These are phyloP conservation scores for Lathyrus oleraceus DNA, from an alignment of 306 rosid species.

Conservation along the genomic window DNA sequence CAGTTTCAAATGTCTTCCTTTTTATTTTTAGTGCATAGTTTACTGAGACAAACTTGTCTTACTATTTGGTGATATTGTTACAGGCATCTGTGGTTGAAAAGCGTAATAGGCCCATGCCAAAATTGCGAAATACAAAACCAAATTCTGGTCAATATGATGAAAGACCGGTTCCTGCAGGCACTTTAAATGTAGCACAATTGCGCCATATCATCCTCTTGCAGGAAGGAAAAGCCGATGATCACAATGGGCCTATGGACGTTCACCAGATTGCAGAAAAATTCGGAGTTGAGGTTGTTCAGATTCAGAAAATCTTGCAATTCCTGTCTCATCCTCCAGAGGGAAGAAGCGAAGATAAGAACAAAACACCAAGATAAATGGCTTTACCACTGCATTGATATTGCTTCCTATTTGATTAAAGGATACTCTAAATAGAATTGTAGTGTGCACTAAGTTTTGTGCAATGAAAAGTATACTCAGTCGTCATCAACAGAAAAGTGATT, in stretches of 20 bases:
- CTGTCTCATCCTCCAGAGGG: conserved; percentile 74
- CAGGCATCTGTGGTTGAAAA: conserved; percentile 82
- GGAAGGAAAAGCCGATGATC: conserved; percentile 84
- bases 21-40: not conserved
- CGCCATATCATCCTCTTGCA: conserved; percentile 72
- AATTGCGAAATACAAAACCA: conserved; percentile 63
- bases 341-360: conserved; percentile 42
- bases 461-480: conserved; percentile 13
- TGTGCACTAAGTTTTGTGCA: conserved; percentile 7
- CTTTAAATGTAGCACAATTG: conserved; percentile 75
- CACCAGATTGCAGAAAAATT: conserved; percentile 68
- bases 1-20: conserved; percentile 16
- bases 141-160: conserved; percentile 71
- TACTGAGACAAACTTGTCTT: conserved; percentile 3
- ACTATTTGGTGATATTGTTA: not conserved
- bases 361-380: conserved; percentile 24
- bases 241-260: conserved; percentile 66
- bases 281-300: conserved; percentile 51
- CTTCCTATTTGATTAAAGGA: conserved; percentile 34
- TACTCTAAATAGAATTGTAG: conserved; percentile 25
- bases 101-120: conserved; percentile 76
- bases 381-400: conserved; percentile 15
- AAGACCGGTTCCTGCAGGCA: conserved; percentile 65
- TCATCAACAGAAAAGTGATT: conserved; percentile 11
- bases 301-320: conserved; percentile 65